phyloP scores from a whole-genome alignment of 2,329 filamentous ascomycete genomes.

The Dactylellina haptotyla region DNA sequence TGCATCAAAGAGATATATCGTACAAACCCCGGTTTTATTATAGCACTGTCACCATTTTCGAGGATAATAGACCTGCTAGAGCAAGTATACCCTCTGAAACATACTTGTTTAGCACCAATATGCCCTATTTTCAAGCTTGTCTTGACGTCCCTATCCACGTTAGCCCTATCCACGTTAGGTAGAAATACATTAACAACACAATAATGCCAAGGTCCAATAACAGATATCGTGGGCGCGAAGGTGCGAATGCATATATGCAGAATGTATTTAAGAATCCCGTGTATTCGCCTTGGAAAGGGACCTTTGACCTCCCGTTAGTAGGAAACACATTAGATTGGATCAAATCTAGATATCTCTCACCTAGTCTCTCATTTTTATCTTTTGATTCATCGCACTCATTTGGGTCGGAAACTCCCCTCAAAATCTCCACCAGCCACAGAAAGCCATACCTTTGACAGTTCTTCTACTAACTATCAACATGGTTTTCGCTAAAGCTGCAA shows the following conservation, averaged over 20 bases:
- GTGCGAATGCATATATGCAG: no score
- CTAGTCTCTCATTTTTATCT: no score
- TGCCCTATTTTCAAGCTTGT: background rate
- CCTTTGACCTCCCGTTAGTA: background rate
- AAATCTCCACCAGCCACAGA: no score
- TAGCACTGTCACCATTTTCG: background rate
- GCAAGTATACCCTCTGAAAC: background rate
- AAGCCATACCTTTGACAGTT: no score
- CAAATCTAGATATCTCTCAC: no score
- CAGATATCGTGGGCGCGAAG: no score
- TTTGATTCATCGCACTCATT: no score
- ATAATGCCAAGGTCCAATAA: no score
- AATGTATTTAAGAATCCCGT: background rate
- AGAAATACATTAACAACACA: no score
- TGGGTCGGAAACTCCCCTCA: no score
- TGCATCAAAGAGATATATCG: background rate
- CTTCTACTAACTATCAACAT: background rate
- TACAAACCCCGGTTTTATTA: background rate
- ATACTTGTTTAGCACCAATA: background rate
- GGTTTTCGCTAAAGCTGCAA: conserved; percentile 13
- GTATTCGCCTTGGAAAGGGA: background rate
- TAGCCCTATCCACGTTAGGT: no score
- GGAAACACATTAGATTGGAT: no score
- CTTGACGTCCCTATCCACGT: background rate
- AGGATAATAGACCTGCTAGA: background rate